A percentile compares a stretch with the other conserved stretches of the same genome.
These are phyloP conservation scores for Paecilomyces formosus DNA, from an alignment of 2,329 filamentous ascomycete species.

Conservation along the genomic window DNA sequence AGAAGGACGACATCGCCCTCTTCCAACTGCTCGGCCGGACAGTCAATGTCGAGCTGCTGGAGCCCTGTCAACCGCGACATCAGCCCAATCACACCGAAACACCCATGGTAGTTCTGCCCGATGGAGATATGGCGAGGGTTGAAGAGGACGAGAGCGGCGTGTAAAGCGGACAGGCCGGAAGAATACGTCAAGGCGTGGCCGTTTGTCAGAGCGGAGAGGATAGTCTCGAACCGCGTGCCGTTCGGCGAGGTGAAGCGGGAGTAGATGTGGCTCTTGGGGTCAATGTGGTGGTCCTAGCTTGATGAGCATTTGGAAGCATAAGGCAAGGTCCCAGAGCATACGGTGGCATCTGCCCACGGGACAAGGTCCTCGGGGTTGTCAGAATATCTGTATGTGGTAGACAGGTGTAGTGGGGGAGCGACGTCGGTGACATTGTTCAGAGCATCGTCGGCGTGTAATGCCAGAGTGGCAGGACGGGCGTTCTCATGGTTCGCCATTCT, in stretches of 20 bases:
- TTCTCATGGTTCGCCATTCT: neutral
- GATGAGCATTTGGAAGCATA: neutral
- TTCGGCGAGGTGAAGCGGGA: slow-evolving; percentile 74
- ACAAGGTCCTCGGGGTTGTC: slow-evolving; percentile 60
- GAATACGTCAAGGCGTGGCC: slow-evolving; percentile 65
- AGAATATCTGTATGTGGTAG: slow-evolving; percentile 82
- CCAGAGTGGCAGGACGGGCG: slow-evolving; percentile 53
- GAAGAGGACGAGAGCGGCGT: slow-evolving; percentile 75
- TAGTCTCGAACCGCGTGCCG: slow-evolving; percentile 73
- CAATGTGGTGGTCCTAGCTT: slow-evolving; percentile 6
- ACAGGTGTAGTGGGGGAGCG: slow-evolving; percentile 81
- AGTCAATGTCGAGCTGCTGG: slow-evolving; percentile 63
- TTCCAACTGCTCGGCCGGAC: slow-evolving; percentile 57
- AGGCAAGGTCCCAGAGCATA: slow-evolving; percentile 30
- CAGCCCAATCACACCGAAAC: slow-evolving; percentile 73
- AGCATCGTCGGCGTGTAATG: slow-evolving; percentile 76
- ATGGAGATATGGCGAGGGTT: slow-evolving; percentile 81
- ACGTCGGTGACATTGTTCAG: slow-evolving; percentile 70
- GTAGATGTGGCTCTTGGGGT: slow-evolving; percentile 60
- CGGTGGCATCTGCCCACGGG: slow-evolving; percentile 46
- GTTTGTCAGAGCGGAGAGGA: slow-evolving; percentile 66
- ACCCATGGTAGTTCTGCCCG: slow-evolving; percentile 83
- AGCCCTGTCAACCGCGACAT: slow-evolving; percentile 70
- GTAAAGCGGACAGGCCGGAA: slow-evolving; percentile 80
- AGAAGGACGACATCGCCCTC: slow-evolving; percentile 80